Conservation (phyloP, 306 rosid species). For the Betula pendula region DNA sequence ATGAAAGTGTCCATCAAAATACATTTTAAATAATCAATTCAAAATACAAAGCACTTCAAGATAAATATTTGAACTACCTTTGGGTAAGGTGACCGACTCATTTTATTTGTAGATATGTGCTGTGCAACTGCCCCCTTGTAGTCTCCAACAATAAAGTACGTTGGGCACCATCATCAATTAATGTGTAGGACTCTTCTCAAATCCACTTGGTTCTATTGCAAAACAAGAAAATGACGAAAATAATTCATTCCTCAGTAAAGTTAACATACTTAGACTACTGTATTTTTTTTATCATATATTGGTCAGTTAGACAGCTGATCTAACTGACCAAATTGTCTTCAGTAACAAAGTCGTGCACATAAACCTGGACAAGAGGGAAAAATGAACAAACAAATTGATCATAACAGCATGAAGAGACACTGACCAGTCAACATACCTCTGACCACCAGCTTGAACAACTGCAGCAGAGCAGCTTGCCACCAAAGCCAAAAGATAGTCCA, state of each 20-base stretch:
- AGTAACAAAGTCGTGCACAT: conserved; percentile 74
- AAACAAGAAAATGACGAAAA: conserved; percentile 9
- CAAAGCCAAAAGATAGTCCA: conserved; percentile 98
- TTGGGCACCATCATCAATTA: conserved; percentile 89
- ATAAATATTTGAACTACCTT: conserved; percentile 59
- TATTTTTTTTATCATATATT: conserved; percentile 71
- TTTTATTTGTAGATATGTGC: conserved; percentile 79
- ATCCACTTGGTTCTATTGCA: conserved; percentile 45
- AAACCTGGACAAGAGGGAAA: conserved; percentile 54
- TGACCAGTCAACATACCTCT: conserved; percentile 50
- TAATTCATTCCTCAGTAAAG: conserved; percentile 1
- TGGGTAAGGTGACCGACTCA: conserved; percentile 72
- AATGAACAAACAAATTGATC: conserved; percentile 24
- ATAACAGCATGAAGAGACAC: neutral
- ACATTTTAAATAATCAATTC: neutral
- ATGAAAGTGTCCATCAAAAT: conserved; percentile 6
- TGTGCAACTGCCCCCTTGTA: conserved; percentile 89
- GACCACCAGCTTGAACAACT: no score
- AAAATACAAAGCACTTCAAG: neutral
- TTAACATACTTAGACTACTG: conserved; percentile 76
- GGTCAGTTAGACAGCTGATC: conserved; percentile 73
- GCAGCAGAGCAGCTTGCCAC: conserved; percentile 78
- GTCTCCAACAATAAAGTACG: conserved; percentile 92
- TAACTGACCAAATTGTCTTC: conserved; percentile 77
- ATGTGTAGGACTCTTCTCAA: conserved; percentile 66